phyloP scores from a whole-genome alignment of 306 rosid species.

The Vicia faba region DNA sequence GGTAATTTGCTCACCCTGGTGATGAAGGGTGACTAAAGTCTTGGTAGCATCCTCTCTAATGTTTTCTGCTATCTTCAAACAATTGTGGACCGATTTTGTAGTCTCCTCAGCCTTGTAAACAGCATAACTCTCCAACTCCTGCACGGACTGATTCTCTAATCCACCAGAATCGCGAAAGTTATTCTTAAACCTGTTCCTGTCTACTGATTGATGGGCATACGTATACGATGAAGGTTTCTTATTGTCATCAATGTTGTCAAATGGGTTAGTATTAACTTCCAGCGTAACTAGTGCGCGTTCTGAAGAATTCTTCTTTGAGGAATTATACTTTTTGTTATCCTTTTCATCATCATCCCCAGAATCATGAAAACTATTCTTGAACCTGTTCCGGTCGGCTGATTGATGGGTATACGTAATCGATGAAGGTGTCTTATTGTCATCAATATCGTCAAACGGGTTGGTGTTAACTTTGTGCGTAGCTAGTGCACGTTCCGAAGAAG shows the following conservation, averaged over 20 bases:
- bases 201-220: slow-evolving; percentile 43
- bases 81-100: slow-evolving; percentile 70
- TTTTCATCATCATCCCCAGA: too few relatives aligned
- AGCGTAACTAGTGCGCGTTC: slow-evolving; percentile 51
- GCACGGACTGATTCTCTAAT: slow-evolving; percentile 78
- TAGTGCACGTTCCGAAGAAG: slow-evolving; percentile 55
- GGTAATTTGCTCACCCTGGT: slow-evolving; percentile 95
- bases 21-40: slow-evolving; percentile 82
- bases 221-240: slow-evolving; percentile 49
- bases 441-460: slow-evolving; percentile 74
- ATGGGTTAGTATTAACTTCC: slow-evolving; percentile 66
- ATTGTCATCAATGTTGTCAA: slow-evolving; percentile 57
- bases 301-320: slow-evolving; percentile 29
- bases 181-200: slow-evolving; percentile 66
- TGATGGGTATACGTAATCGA: neutral
- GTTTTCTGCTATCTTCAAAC: slow-evolving; percentile 90
- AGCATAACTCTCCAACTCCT: slow-evolving; percentile 79
- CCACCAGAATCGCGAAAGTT: slow-evolving; percentile 85
- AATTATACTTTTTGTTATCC: too few relatives aligned
- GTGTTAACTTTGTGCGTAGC: slow-evolving; percentile 47
- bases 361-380: too few relatives aligned
- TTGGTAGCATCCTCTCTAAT: slow-evolving; percentile 87
- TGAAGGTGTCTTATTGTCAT: slow-evolving; percentile 48
- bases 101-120: slow-evolving; percentile 94
- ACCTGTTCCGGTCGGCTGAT: neutral